Evolutionary conservation across 2,329 filamentous ascomycete species (phyloP).

Genomic region (Raffaelea ambrosiae): DNA sequence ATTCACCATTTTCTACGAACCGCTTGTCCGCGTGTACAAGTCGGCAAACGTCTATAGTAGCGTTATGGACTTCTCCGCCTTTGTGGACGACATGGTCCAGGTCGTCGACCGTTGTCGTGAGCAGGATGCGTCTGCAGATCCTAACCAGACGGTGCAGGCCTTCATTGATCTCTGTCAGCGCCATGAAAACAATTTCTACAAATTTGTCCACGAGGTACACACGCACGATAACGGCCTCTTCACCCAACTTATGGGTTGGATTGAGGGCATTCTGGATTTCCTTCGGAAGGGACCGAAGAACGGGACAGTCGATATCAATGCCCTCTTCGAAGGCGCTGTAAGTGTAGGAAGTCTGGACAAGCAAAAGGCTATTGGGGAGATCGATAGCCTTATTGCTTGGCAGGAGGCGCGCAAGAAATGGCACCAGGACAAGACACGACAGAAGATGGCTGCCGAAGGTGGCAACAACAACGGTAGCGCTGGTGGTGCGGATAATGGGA

Average conservation of each 20-base stretch:
- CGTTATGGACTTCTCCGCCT: constrained; percentile 90
- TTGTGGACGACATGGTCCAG: constrained; percentile 85
- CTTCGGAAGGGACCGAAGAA: constrained; percentile 77
- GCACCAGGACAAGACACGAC: constrained; percentile 94
- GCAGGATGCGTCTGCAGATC: constrained; percentile 83
- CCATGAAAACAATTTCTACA: constrained; percentile 96
- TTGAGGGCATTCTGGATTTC: constrained; percentile 92
- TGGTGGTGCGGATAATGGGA: background rate
- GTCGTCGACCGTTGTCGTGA: constrained; percentile 58
- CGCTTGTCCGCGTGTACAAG: constrained; percentile 93
- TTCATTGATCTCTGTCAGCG: constrained; percentile 95
- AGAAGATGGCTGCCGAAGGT: constrained; percentile 94
- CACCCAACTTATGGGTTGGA: constrained; percentile 92
- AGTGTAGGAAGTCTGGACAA: constrained; percentile 61
- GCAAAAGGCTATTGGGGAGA: constrained; percentile 65
- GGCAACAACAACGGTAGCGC: constrained; percentile 22
- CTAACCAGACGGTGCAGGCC: constrained; percentile 94
- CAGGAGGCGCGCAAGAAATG: constrained; percentile 94
- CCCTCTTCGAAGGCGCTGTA: constrained; percentile 74
- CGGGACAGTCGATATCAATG: constrained; percentile 89
- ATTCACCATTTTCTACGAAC: constrained; percentile 98
- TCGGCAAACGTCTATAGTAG: constrained; percentile 97
- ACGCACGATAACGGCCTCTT: constrained; percentile 95
- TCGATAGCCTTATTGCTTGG: constrained; percentile 82
- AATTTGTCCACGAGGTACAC: constrained; percentile 97